phyloP scores from a whole-genome alignment of 148 eudicot species.

The Persicaria tinctoria region DNA sequence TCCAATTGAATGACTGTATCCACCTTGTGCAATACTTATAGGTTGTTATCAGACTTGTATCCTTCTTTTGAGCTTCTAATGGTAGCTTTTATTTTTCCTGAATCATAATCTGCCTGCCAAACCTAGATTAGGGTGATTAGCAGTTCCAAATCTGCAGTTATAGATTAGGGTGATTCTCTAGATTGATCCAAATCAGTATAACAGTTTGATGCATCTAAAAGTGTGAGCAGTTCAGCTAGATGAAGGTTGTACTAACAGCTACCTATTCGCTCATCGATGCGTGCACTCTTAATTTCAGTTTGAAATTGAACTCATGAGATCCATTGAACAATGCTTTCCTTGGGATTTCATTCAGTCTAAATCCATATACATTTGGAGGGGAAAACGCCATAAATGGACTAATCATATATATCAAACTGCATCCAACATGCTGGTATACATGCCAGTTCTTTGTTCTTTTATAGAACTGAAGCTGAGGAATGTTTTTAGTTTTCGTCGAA shows the following conservation, averaged over 20 bases:
- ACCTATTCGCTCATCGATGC: too few species aligned
- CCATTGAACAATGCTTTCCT: not conserved
- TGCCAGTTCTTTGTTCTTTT: constrained; percentile 1
- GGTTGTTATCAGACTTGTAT: not conserved
- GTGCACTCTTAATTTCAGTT: too few species aligned
- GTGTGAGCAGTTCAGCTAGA: not conserved
- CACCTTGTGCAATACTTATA: not conserved
- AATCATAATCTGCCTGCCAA: not conserved
- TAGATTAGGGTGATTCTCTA: not conserved
- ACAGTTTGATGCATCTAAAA: not conserved
- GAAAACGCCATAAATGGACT: not conserved
- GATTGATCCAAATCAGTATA: not conserved
- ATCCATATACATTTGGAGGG: not conserved
- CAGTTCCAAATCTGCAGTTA: not conserved
- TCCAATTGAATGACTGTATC: not conserved
- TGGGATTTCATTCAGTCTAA: too few species aligned
- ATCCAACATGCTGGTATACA: not conserved
- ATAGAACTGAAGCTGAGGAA: not conserved
- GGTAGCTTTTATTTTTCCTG: not conserved
- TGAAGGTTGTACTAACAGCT: not conserved
- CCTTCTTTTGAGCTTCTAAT: not conserved
- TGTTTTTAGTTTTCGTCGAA: not conserved
- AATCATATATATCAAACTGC: not conserved
- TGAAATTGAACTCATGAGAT: not conserved
- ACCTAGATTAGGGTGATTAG: not conserved